phyloP scores from a whole-genome alignment of 345 rosid species.

The Melaleuca quinquenervia region DNA sequence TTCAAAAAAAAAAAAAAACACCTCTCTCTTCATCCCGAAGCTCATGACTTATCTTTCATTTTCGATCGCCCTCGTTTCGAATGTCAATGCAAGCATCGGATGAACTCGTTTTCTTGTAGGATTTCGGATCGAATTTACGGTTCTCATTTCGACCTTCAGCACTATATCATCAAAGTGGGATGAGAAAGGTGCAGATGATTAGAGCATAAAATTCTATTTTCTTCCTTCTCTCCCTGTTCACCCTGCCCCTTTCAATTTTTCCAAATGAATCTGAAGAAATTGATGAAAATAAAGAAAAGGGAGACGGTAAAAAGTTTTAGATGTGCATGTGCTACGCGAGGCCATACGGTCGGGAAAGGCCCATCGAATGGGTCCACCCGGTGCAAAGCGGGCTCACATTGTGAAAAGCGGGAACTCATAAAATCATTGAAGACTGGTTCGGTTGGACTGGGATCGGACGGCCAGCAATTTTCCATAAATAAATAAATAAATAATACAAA shows the following conservation, averaged over 20 bases:
- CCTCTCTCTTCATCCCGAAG: not conserved
- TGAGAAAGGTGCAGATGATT: not conserved
- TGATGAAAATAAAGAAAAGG: not conserved
- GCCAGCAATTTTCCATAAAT: too few species aligned
- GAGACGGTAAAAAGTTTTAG: not conserved
- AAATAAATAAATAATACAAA: too few species aligned
- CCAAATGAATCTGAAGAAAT: not conserved
- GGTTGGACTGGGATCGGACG: too few species aligned
- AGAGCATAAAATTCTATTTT: not conserved
- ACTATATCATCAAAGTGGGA: not conserved
- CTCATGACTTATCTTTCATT: not conserved
- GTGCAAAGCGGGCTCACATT: not conserved
- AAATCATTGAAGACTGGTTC: not conserved
- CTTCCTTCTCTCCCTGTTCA: not conserved
- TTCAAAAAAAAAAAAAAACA: too few species aligned
- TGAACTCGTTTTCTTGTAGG: not conserved
- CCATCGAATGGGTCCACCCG: not conserved
- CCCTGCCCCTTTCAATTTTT: not conserved
- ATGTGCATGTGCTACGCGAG: not conserved
- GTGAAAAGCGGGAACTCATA: not conserved
- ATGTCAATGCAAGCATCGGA: too few species aligned
- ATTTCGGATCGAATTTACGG: not conserved
- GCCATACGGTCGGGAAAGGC: not conserved
- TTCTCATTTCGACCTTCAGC: not conserved
- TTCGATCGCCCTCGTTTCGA: not conserved